A percentile compares a stretch with the other conserved stretches of the same genome.
phyloP scores from a whole-genome alignment of 495 filamentous ascomycete genomes.

The Aspergillus mulundensis region DNA sequence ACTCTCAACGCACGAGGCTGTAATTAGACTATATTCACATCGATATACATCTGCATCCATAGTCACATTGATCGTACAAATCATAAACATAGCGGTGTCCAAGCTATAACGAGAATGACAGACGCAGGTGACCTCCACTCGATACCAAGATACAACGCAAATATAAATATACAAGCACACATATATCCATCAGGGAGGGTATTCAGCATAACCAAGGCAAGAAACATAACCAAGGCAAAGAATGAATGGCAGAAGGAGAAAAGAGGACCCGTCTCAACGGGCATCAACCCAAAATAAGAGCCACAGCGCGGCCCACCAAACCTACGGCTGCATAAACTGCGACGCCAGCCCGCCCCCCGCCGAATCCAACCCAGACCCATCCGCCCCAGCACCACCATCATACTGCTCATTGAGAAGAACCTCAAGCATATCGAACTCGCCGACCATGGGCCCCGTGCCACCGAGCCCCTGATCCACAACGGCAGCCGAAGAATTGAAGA shows the following conservation, averaged over 20 bases:
- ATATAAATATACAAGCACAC: neutral
- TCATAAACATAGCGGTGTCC: neutral
- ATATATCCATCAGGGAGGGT: neutral
- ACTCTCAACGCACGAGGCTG: no score
- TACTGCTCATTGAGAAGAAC: conserved; percentile 45
- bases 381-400: conserved; percentile 29
- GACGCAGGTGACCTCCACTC: no score
- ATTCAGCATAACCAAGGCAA: neutral
- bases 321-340: conserved; percentile 22
- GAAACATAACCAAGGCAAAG: neutral
- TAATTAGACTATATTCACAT: neutral
- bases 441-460: conserved; percentile 46
- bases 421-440: conserved; percentile 48
- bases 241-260: neutral
- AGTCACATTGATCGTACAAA: neutral
- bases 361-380: conserved; percentile 16
- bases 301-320: no score
- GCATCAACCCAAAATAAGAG: no score
- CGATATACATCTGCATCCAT: neutral
- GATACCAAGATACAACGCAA: neutral
- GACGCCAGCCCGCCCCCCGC: conserved; percentile 7
- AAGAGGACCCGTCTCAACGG: neutral
- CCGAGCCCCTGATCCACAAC: conserved; percentile 48
- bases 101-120: neutral
- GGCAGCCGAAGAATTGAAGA: conserved; percentile 47